Evolutionary conservation across 306 rosid genomes (phyloP), one percentile per base, ranked within the genome.

Genomic region (Dalbergia oliveri): DNA sequence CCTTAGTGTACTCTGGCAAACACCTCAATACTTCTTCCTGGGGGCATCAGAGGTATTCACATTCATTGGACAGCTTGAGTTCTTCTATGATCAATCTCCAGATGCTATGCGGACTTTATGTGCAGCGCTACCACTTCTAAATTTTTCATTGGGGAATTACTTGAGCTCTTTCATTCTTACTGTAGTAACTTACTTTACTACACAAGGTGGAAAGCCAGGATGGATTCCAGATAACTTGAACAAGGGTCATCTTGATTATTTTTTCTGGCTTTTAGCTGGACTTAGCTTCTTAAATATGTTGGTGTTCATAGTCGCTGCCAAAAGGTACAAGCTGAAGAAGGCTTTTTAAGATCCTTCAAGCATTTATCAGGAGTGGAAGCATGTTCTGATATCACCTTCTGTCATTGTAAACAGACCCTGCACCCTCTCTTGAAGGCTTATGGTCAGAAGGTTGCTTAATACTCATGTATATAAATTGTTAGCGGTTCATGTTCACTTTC

Each of bases 161-260:
- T 81, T 93, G 75, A 95, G 99, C 82, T 84, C 97, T 19, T 83
- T 95, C 61, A 90, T 93, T 74, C 87, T 95, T n/a, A 90, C 98
- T 4, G 0, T 91, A 0, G 98, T 93, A 37, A 89, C 90, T 56
- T 93, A 91, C 88, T 82, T 91, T 11, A 89, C 97, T 8, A 91
- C 99, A 53, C 84, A 15, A 54, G 87, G 89, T 1, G 96, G 98
- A 73, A 75, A 60, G 0, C 9, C 50, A 7, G 98, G 98, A 68
- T 95, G 98, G 98, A 93, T 95, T 75, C 84, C 97, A 0, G 93
- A 95, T 84, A 95, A 95, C 84, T 77, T 91, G 90, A 95, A 95
- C 11, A 66, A 54, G 5, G 97, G 97, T 14, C 99, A 93, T 87
- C 86, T 95, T 0, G 97, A 95, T 83, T 90, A 89, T 69, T 93